phyloP scores from a whole-genome alignment of 257 asterid genomes.

The Solanum lycopersicoides region DNA sequence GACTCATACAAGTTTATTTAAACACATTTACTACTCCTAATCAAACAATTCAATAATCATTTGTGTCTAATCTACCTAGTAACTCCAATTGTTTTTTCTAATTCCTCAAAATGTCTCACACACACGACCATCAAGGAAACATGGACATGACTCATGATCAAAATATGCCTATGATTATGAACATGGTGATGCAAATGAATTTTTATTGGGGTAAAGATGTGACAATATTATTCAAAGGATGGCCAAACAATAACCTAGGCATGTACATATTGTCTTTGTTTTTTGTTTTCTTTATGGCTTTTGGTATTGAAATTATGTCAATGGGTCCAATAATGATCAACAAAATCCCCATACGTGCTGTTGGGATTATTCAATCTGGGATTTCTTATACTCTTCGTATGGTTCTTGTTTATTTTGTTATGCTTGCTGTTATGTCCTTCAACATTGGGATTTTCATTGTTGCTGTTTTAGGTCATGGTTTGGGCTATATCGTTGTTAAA shows the following conservation, averaged over 20 bases:
- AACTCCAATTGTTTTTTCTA: neutral
- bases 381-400: slow-evolving; percentile 34
- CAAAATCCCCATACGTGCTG: slow-evolving; percentile 6
- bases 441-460: slow-evolving; percentile 52
- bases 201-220: slow-evolving; percentile 33
- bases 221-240: slow-evolving; percentile 17
- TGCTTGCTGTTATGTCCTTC: slow-evolving; percentile 75
- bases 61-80: too few species aligned
- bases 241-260: slow-evolving; percentile 33
- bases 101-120: neutral
- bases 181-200: slow-evolving; percentile 28
- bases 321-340: slow-evolving; percentile 5
- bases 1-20: neutral
- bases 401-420: slow-evolving; percentile 54
- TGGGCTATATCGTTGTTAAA: slow-evolving; percentile 31
- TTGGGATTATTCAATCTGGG: slow-evolving; percentile 19
- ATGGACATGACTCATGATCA: neutral
- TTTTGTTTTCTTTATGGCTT: slow-evolving; percentile 34
- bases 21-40: neutral
- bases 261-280: slow-evolving; percentile 49
- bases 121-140: neutral
- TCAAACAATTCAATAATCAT: neutral
- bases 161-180: neutral
- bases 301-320: slow-evolving; percentile 33
- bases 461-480: slow-evolving; percentile 52